A percentile compares a stretch with the other conserved stretches of the same genome.
Conservation (phyloP, 2,329 filamentous ascomycete genomes). For the Chrysosporium queenslandicum region DNA sequence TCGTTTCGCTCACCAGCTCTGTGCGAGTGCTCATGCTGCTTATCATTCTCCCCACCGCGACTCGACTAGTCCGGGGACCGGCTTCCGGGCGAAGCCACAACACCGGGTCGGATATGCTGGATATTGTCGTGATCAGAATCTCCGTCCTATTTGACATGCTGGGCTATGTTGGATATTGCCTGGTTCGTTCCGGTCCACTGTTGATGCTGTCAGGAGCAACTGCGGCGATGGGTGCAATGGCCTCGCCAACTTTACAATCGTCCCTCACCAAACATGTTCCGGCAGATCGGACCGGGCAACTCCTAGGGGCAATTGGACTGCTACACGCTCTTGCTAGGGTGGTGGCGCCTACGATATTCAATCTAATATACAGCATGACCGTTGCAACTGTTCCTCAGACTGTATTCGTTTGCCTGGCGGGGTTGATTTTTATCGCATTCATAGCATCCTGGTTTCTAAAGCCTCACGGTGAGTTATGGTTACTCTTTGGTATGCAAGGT, state of each 20-base stretch:
- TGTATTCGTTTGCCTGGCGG: slow-evolving; percentile 65
- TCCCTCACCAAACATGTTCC: slow-evolving; percentile 86
- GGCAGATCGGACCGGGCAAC: slow-evolving; percentile 65
- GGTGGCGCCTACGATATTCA: slow-evolving; percentile 71
- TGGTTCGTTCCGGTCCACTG: slow-evolving; percentile 50
- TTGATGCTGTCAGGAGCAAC: slow-evolving; percentile 65
- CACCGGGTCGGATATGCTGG: slow-evolving; percentile 63
- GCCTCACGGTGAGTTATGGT: slow-evolving; percentile 56
- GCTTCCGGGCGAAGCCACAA: slow-evolving; percentile 35
- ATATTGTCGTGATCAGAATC: slow-evolving; percentile 64
- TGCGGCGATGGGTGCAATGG: slow-evolving; percentile 71
- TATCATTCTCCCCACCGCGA: slow-evolving; percentile 63
- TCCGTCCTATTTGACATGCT: slow-evolving; percentile 66
- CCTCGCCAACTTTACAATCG: slow-evolving; percentile 72
- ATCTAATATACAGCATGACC: slow-evolving; percentile 72
- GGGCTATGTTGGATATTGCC: slow-evolving; percentile 65
- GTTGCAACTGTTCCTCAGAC: slow-evolving; percentile 69
- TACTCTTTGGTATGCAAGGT: neutral
- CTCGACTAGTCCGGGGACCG: slow-evolving; percentile 56
- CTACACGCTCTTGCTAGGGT: slow-evolving; percentile 74
- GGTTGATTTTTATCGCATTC: slow-evolving; percentile 57
- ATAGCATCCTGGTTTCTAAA: slow-evolving; percentile 59
- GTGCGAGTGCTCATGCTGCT: slow-evolving; percentile 68
- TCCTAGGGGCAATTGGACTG: slow-evolving; percentile 80
- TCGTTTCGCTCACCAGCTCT: slow-evolving; percentile 68